phyloP scores from a whole-genome alignment of 306 rosid species.

The Cercis canadensis region DNA sequence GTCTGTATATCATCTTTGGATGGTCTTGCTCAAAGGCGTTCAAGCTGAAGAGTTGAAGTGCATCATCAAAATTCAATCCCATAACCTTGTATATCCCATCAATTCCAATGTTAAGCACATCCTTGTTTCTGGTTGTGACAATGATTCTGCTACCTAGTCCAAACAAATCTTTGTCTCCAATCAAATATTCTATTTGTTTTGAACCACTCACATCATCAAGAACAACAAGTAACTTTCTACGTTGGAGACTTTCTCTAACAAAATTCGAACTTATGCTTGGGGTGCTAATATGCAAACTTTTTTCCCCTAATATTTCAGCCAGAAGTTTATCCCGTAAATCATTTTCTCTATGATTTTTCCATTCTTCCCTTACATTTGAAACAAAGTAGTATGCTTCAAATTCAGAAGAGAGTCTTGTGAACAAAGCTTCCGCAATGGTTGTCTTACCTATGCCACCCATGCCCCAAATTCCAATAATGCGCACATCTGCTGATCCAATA shows the following conservation, averaged over 20 bases:
- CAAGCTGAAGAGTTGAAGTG: background rate
- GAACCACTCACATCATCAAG: conserved; percentile 3
- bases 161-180: conserved; percentile 12
- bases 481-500: background rate
- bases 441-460: background rate
- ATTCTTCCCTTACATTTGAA: background rate
- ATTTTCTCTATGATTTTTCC: background rate
- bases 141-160: conserved; percentile 29
- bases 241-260: background rate
- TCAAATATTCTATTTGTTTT: background rate
- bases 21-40: conserved; percentile 25
- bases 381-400: conserved; percentile 6
- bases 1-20: conserved; percentile 2
- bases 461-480: background rate
- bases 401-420: background rate
- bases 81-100: no score
- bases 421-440: background rate
- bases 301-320: background rate
- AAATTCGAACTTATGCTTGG: background rate
- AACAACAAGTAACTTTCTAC: background rate
- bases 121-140: conserved; percentile 17
- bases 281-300: background rate
- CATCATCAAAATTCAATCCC: no score
- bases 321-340: background rate
- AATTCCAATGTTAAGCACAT: no score